Evolutionary conservation across 768 basidiomycete species (phyloP), one percentile per base, ranked within the genome.

Genomic region (Trametes cubensis): DNA sequence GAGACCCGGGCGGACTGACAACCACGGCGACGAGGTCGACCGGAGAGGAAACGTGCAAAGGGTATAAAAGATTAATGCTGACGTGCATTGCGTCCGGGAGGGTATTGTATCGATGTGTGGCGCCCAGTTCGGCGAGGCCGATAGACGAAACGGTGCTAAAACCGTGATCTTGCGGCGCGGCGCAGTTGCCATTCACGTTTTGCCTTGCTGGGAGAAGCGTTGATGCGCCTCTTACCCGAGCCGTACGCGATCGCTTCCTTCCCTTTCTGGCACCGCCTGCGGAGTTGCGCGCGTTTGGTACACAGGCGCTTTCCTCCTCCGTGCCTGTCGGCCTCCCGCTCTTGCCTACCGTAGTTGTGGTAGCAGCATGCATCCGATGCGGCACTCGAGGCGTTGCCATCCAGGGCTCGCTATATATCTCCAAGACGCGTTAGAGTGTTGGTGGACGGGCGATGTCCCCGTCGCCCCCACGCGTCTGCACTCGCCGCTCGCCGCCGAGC

Each of bases 151-250:
- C 50, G 46, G 55, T 58, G 51, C 42, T 45, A 28, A 51, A 48
- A 34, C 40, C 39, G 26, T 58, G 56, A 58, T 63, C 13, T 39
- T 40, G 51, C 56, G 51, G 45, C 56, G 57, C 50, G 40, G 62
- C 62, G 53, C 58, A 55, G 62, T 53, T 52, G 49, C 48, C 20
- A 55, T 47, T 39, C 49, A 28, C 38, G 25, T 45, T 60, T 52
- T 52, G 49, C 63, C 63, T 64, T 64, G 34, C 25, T 13, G 49
- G 63, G 55, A n/a, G 23, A 57, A 52, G 44, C n/a, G 20, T 58
- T 64, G 58, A 56, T 60, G 63, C 59, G 58, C 48, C 41, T 45
- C 54, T 6, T 23, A 42, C 26, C 46, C 55, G 55, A 47, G 30
- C 18, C 46, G 42, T 49, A 55, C 47, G 53, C 53, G 54, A 56